A percentile compares a stretch with the other conserved stretches of the same genome.
These are phyloP conservation scores for Fusarium nematophilum DNA, from an alignment of 2,329 filamentous ascomycete species.

Conservation along the genomic window DNA sequence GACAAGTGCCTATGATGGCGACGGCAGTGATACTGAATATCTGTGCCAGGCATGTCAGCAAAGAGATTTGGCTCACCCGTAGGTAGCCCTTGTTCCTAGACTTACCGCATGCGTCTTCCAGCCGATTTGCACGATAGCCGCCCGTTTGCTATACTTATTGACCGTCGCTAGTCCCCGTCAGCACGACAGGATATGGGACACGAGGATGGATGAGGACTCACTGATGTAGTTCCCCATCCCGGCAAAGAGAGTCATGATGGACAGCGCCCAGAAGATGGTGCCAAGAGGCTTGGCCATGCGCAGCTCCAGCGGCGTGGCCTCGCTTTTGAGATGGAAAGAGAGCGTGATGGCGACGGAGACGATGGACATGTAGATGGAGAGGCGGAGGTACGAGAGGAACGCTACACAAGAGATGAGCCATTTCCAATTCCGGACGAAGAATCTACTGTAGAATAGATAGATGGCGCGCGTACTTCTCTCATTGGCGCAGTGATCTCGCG, in stretches of 20 bases:
- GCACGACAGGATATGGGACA: neutral
- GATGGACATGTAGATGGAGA: constrained; percentile 90
- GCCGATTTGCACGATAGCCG: constrained; percentile 89
- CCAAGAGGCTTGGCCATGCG: constrained; percentile 86
- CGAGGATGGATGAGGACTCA: constrained; percentile 48
- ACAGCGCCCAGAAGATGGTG: constrained; percentile 86
- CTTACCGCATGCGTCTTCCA: constrained; percentile 89
- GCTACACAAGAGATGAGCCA: constrained; percentile 51
- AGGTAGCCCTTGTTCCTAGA: constrained; percentile 4
- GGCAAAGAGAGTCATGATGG: constrained; percentile 78
- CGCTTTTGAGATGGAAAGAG: constrained; percentile 87
- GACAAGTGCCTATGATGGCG: constrained; percentile 73
- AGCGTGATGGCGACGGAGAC: constrained; percentile 91
- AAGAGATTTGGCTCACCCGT: neutral
- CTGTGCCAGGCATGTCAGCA: constrained; percentile 49
- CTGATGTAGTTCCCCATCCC: constrained; percentile 90
- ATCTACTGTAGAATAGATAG: too few relatives aligned
- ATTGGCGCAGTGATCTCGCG: constrained; percentile 82
- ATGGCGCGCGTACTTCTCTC: constrained; percentile 68
- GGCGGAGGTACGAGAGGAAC: constrained; percentile 90
- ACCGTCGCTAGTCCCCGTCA: constrained; percentile 65
- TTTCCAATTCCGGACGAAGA: neutral
- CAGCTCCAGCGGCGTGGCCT: constrained; percentile 77
- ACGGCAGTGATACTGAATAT: constrained; percentile 71
- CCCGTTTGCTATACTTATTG: constrained; percentile 80